Base-by-base conservation (phyloP, 139 green algal genomes). In the Coccomyxa sp. region DNA sequence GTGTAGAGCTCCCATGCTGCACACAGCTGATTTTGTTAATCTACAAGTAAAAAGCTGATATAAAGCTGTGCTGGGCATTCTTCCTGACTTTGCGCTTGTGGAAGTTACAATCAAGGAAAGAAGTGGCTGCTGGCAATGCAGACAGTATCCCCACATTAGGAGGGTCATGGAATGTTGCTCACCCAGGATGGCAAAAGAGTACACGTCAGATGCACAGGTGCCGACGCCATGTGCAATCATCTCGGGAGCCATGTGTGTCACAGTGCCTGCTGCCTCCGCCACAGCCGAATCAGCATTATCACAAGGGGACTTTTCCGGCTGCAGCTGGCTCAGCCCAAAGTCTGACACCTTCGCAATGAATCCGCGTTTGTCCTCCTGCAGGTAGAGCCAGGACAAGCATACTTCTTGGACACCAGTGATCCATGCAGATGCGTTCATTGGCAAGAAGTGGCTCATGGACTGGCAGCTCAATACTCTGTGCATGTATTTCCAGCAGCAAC, bases 1-100 rank as follows among this genome's bases (percentile, higher is more conserved):
- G 86, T 93, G 85, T 88, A 91, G 14, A 93, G 77, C 85, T 95
- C 90, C 85, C 86, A 95, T 87, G 94, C 83, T 86, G 79, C 83
- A 82, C 10, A 58, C 31, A 71, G 31, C 59, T 51, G 3, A 51
- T 51, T 7, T 51, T 51, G 38, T 51, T 51, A 51, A 51, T 51
- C 38, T 51, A 51, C 38, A 51, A 7, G 38, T 11, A 51, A 3
- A 51, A 51, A 51, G 38, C 38, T 51, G 38, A 7, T 51, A 3
- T 7, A 51, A 3, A 51, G 38, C 38, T 51, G 38, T 11, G 38
- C 38, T 51, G 38, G 38, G 38, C 38, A 51, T 51, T 51, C 7
- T 51, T 51, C 38, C 3, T 51, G 7, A 51, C 38, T 51, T 51
- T 51, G 38, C 38, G 38, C 38, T 51, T 51, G 38, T 51, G 38